Percentiles rank a stretch among this genome's conserved stretches.
phyloP scores from a whole-genome alignment of 306 rosid species.

The Potentilla sterilis region DNA sequence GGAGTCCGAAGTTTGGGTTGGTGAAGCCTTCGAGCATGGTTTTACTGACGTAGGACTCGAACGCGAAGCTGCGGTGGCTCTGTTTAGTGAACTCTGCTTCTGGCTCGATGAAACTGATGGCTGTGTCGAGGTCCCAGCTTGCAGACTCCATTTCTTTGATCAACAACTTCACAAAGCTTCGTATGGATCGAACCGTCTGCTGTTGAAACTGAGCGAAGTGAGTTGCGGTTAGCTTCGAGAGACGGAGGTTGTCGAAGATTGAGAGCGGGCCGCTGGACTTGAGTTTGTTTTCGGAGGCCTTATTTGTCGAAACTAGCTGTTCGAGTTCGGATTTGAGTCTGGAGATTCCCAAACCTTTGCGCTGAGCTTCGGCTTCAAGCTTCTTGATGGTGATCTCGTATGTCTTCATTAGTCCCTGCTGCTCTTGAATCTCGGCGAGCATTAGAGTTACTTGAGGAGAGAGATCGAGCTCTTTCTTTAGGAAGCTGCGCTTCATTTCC shows the following conservation, averaged over 20 bases:
- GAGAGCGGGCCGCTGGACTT: slow-evolving; percentile 65
- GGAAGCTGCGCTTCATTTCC: slow-evolving; percentile 62
- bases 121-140: slow-evolving; percentile 78
- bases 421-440: slow-evolving; percentile 97
- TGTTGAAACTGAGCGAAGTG: slow-evolving; percentile 68
- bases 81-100: slow-evolving; percentile 46
- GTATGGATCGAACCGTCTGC: slow-evolving; percentile 40
- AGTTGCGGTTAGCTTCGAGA: slow-evolving; percentile 36
- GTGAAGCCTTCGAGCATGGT: slow-evolving; percentile 78
- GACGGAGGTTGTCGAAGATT: slow-evolving; percentile 46
- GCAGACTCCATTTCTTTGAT: slow-evolving; percentile 80
- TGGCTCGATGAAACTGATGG: slow-evolving; percentile 61
- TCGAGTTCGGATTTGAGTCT: slow-evolving; percentile 37
- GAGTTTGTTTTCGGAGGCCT: slow-evolving; percentile 53
- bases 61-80: slow-evolving; percentile 52
- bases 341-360: slow-evolving; percentile 23
- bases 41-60: slow-evolving; percentile 71
- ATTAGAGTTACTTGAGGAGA: slow-evolving; percentile 86
- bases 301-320: slow-evolving; percentile 37
- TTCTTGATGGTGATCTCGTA: slow-evolving; percentile 75
- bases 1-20: slow-evolving; percentile 39
- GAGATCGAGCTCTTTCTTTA: slow-evolving; percentile 70
- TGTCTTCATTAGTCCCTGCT: slow-evolving; percentile 79
- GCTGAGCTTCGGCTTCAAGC: slow-evolving; percentile 53
- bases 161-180: slow-evolving; percentile 62